Conservation (phyloP, 2,329 filamentous ascomycete genomes). For the Ophiosphaerella korrae region DNA sequence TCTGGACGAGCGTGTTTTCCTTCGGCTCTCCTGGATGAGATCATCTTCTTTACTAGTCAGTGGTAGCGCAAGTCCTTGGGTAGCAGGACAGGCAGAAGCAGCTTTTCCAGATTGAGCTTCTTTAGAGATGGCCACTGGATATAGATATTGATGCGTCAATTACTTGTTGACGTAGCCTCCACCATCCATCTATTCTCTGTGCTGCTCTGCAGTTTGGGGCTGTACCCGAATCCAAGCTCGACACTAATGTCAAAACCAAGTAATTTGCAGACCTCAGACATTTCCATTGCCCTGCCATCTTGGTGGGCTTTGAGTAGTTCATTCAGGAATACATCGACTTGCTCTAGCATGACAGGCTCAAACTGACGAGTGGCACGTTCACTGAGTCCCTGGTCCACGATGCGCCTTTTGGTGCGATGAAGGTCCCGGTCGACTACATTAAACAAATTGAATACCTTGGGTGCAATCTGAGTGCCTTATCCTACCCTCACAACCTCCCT, state of each 20-base stretch:
- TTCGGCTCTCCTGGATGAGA: slow-evolving; percentile 3
- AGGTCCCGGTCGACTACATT: too few species aligned
- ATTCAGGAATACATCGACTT: too few species aligned
- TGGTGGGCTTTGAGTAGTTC: too few species aligned
- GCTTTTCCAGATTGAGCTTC: slow-evolving; percentile 8
- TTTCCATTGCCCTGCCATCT: slow-evolving; percentile 3
- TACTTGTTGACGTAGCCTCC: slow-evolving; percentile 32
- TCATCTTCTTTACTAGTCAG: slow-evolving; percentile 4
- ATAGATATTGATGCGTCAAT: slow-evolving; percentile 11
- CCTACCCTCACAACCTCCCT: too few species aligned
- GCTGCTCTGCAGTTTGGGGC: slow-evolving; percentile 36
- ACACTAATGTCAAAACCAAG: slow-evolving; percentile 50
- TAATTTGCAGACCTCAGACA: slow-evolving; percentile 9
- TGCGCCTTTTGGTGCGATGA: too few species aligned
- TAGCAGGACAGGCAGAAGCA: slow-evolving; percentile 11
- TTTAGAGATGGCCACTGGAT: slow-evolving; percentile 15
- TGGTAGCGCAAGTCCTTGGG: background rate
- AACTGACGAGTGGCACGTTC: too few species aligned
- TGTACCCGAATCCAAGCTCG: slow-evolving; percentile 43
- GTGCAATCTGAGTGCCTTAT: too few species aligned
- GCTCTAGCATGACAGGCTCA: too few species aligned
- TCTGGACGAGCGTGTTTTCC: slow-evolving; percentile 35
- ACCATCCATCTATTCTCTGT: slow-evolving; percentile 31
- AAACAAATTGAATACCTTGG: too few species aligned
- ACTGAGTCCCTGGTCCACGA: too few species aligned